These are phyloP conservation scores for Asterophora lycoperdoides DNA, from an alignment of 768 basidiomycete genomes.

Conservation along the genomic window DNA sequence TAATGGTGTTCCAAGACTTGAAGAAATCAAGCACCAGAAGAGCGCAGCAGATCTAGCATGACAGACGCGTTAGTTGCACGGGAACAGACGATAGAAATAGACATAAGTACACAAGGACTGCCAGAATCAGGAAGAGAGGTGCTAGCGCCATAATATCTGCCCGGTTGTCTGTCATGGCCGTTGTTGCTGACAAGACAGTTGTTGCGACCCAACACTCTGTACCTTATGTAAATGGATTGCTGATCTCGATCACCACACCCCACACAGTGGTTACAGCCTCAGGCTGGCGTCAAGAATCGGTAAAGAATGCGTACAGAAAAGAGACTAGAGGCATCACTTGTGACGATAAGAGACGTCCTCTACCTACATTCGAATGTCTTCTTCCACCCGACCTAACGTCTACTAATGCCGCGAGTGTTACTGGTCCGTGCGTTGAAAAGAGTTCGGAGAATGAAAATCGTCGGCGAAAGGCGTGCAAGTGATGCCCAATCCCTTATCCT, in stretches of 20 bases:
- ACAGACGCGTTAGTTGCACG: no score
- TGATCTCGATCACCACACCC: background rate
- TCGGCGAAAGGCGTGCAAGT: slow-evolving; percentile 16
- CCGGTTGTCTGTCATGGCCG: no score
- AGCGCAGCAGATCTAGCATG: slow-evolving; percentile 41
- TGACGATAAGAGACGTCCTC: no score
- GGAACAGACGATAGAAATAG: no score
- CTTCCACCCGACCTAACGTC: background rate
- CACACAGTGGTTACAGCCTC: slow-evolving; percentile 4
- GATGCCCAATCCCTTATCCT: slow-evolving; percentile 5
- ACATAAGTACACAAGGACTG: no score
- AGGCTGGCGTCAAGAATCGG: background rate
- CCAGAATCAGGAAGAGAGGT: no score
- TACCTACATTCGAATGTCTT: background rate
- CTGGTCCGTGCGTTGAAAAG: slow-evolving; percentile 15
- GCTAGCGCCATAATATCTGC: no score
- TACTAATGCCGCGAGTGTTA: background rate
- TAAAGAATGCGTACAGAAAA: no score
- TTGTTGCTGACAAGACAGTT: no score
- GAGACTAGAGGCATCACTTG: no score
- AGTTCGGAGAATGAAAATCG: slow-evolving; percentile 22
- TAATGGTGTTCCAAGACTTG: slow-evolving; percentile 56
- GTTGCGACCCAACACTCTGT: no score
- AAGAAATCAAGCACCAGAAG: slow-evolving; percentile 65
- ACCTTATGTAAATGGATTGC: no score